Evolutionary conservation across 768 basidiomycete species (phyloP), one percentile per base, ranked within the genome.

Genomic region (Roridomyces roridus): DNA sequence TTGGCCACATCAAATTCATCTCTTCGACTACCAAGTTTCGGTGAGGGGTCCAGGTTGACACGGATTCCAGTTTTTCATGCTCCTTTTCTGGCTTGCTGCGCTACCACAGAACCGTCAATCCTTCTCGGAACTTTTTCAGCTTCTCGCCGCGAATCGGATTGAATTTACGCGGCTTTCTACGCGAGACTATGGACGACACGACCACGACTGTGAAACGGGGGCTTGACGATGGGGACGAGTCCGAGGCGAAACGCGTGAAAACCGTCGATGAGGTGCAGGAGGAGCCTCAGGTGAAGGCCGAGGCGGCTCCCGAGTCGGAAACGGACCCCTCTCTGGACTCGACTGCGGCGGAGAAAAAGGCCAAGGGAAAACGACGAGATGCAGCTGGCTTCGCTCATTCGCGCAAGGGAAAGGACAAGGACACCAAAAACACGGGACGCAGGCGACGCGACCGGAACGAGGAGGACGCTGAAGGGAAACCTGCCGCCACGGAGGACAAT

Each of bases 381-480:
- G 54, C 46, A 9, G 23, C 54, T 12, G 72, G 69, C 62, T 53
- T 34, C 26, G 36, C 71, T 0, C 74, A 69, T 29, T 73, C 74
- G 7, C 65, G 72, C 12, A 66, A 68, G 56, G 69, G 68, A 37
- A 76, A 77, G 43, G 74, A 71, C 39, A 78, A 77, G 62, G 68
- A 70, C 46, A 66, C 68, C 18, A 74, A 68, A 56, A 77, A 76
- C 47, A 52, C 61, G 25, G 74, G 79, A 21, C 74, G 77, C 21
- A 77, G 82, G 46, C 74, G 77, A 21, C 76, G 77, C n/a, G 70
- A 77, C 49, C 75, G 79, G 34, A 74, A 75, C 29, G 68, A 72
- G 4, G 71, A 71, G 28, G 70, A 67, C 25, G 65, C 66, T 37
- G 64, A 42, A 20, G 69, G n/a, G 20, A n/a, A n/a, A 9, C 8